Evolutionary conservation across 2,329 filamentous ascomycete genomes (phyloP), one percentile per base, ranked within the genome.

Genomic region (Aschersonia sp.): DNA sequence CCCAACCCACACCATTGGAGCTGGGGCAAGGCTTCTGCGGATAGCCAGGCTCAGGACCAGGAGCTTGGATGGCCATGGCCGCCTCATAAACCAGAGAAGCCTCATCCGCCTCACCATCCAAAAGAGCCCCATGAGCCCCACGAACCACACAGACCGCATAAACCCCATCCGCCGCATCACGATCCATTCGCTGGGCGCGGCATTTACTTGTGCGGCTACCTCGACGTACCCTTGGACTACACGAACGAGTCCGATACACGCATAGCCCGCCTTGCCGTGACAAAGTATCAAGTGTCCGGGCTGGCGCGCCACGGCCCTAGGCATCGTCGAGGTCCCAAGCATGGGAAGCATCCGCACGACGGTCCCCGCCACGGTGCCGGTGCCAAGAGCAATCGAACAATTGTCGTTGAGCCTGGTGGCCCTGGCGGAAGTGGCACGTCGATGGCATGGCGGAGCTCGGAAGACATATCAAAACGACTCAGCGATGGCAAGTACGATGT

Each of bases 381-480:
- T 6, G 52, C 46, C 48, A 70, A 69, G 53, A 73, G 67, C 52
- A 56, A 65, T 44, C 62, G 71, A 14, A 74, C 72, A 2, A 64
- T 74, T 39, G 64, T 75, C 22, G 58, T 75, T 32, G 66, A 74
- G 47, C 72, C 72, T 4, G 72, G 73, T 42, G 71, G 71, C 8
- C 71, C 71, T 0, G 71, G 71, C 1, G 71, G 67, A 11, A 71
- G 68, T 50, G 72, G 71, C 4, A 71, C 66, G 0, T 56, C 47
- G 0, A 66, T 67, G 40, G 62, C 58, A 4, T 72, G 67, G 67
- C 53, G 61, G 5, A 52, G 51, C 0, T 64, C 60, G 4, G 63
- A 71, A 48, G 47, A 50, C 0, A 49, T 69, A 37, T 65, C 66
- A 4, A 54, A 63, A 47, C 65, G 67, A 4, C 55, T 74, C 10